Evolutionary conservation across 148 eudicot species (phyloP).

Genomic region (Rhododendron henanense): DNA sequence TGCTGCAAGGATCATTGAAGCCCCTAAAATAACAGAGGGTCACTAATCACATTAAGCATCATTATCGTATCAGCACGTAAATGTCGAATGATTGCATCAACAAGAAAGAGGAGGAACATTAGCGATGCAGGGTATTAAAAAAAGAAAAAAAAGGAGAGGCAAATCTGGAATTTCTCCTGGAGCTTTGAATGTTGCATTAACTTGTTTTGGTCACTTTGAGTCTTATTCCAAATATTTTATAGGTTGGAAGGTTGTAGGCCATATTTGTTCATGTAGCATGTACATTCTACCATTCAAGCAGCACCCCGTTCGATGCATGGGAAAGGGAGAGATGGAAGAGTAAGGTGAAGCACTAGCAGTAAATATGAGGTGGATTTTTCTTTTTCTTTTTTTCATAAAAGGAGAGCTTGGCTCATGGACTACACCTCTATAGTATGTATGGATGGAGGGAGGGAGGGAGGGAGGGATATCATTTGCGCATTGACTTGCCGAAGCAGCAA

Average conservation of each 20-base stretch:
- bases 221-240: not conserved
- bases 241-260: not conserved
- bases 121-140: not conserved
- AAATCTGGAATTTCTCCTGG: not conserved
- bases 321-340: not conserved
- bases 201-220: not conserved
- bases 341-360: not conserved
- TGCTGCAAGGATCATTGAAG: constrained; percentile 54
- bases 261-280: not conserved
- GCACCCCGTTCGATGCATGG: not conserved
- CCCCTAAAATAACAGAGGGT: constrained; percentile 30
- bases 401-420: not conserved
- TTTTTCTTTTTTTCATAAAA: not conserved
- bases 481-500: not conserved
- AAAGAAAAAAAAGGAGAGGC: not conserved
- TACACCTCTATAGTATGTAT: not conserved
- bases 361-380: not conserved
- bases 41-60: not conserved
- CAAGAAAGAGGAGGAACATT: not conserved
- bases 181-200: not conserved
- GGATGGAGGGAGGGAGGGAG: not conserved
- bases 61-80: not conserved
- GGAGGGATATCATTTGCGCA: not conserved
- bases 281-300: not conserved
- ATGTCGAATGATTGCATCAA: not conserved